Evolutionary conservation across 305 asterid genomes (phyloP), one percentile per base, ranked within the genome.

Genomic region (Galium porrigens): DNA sequence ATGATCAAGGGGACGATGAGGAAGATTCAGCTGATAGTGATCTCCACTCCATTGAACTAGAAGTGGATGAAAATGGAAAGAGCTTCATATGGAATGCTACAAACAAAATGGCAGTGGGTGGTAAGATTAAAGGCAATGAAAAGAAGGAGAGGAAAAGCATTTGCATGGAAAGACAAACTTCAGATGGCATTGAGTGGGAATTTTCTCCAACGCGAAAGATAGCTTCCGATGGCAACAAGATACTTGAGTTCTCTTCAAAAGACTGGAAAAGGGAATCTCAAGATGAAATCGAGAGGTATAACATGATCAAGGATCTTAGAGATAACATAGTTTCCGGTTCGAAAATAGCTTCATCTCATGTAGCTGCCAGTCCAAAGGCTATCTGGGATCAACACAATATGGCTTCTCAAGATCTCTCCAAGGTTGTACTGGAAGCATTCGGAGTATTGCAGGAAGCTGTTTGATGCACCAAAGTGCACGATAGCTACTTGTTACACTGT

Each of bases 231-330:
- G 72, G 57, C 6, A 77, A 78, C 32, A 76, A 81, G 30, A 12
- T 77, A 33, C 77, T 81, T 12, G 90, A 83, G 41, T 76, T 86
- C 70, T 68, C 88, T n/a, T 79, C 89, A 1, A 70, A 68, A 22
- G 68, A 80, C 29, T 81, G 81, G 89, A 73, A 72, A 62, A 82
- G 67, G 67, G 84, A 81, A 14, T 68, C 68, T 1, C 95, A 87
- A 74, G 97, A 84, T 20, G 97, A 90, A 64, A 78, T 85, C 34
- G 84, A 88, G 83, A 83, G 96, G 63, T 84, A 88, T 65, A 85
- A 85, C 44, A 83, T 88, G 90, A 90, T 90, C 65, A 86, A 88
- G 74, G 86, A 90, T 66, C 86, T 88, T 3, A 79, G 97, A 65
- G 95, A 90, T 68, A 94, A 86, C 58, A 83, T 85, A 22, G 96